Conservation (phyloP, 371 early-diverging fungal species). For the Globomyces sp. region DNA sequence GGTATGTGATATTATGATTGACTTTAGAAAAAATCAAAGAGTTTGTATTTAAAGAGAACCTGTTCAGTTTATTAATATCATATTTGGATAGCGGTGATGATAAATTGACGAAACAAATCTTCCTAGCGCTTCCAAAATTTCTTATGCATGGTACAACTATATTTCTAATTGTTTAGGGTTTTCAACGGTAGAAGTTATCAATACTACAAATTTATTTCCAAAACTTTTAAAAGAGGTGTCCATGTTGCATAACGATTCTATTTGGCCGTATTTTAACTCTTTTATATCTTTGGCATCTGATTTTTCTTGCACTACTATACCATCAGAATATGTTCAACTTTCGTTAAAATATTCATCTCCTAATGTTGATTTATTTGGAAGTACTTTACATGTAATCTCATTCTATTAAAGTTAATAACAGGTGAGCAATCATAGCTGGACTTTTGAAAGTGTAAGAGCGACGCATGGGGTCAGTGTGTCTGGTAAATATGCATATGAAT, state of each 20-base stretch:
- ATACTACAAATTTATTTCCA: neutral
- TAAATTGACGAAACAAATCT: neutral
- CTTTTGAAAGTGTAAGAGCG: slow-evolving; percentile 64
- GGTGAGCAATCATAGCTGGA: slow-evolving; percentile 60
- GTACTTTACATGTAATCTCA: neutral
- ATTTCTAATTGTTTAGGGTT: neutral
- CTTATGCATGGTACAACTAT: neutral
- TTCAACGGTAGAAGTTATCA: neutral
- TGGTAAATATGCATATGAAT: slow-evolving; percentile 61
- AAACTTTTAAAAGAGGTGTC: neutral
- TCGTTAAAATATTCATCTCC: neutral
- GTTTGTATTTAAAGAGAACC: slow-evolving; percentile 10
- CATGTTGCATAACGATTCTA: neutral
- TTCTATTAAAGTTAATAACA: slow-evolving; percentile 1
- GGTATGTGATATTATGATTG: too few relatives aligned
- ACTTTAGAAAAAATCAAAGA: slow-evolving; percentile 16
- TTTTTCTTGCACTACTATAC: neutral
- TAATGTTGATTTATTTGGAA: neutral
- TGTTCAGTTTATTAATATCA: slow-evolving; percentile 2
- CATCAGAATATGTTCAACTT: too few relatives aligned
- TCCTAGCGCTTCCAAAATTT: slow-evolving; percentile 6
- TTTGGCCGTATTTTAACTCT: slow-evolving; percentile 5
- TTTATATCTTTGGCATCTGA: slow-evolving; percentile 4
- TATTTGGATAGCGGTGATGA: neutral
- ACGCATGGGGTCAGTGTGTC: slow-evolving; percentile 35